These are phyloP conservation scores for Blastocrithidia nonstop DNA, from an alignment of 208 protist species.

Conservation along the genomic window DNA sequence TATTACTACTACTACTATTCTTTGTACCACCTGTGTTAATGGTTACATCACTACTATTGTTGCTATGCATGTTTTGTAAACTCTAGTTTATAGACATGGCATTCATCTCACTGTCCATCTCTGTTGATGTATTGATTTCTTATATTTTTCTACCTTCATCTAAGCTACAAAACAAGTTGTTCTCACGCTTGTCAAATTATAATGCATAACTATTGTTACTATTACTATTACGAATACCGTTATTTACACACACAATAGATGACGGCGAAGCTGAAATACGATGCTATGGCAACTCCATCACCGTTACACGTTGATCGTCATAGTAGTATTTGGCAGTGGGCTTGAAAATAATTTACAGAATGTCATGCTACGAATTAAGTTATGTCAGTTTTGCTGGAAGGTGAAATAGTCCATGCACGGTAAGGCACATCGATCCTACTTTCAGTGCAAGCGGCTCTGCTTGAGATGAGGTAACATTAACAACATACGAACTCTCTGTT, in stretches of 20 bases:
- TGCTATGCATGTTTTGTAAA: no score
- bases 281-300: slow-evolving; percentile 21
- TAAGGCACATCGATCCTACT: slow-evolving; percentile 1
- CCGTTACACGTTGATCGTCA: slow-evolving; percentile 19
- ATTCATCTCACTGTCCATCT: no score
- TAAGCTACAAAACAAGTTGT: background rate
- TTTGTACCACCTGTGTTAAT: no score
- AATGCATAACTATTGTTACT: background rate
- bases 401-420: slow-evolving; percentile 14
- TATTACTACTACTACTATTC: no score
- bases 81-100: no score
- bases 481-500: no score
- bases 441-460: slow-evolving; percentile 4
- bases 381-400: slow-evolving; percentile 39
- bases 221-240: background rate
- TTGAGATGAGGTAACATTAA: background rate
- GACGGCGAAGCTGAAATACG: slow-evolving; percentile 22
- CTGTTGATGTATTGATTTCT: no score
- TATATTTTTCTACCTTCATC: background rate
- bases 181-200: background rate
- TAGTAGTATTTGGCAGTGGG: slow-evolving; percentile 42
- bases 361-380: slow-evolving; percentile 15
- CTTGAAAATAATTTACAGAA: slow-evolving; percentile 31
- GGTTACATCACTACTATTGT: no score
- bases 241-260: slow-evolving; percentile 13